phyloP scores from a whole-genome alignment of 2,329 filamentous ascomycete species.

The Setomelanomma holmii region DNA sequence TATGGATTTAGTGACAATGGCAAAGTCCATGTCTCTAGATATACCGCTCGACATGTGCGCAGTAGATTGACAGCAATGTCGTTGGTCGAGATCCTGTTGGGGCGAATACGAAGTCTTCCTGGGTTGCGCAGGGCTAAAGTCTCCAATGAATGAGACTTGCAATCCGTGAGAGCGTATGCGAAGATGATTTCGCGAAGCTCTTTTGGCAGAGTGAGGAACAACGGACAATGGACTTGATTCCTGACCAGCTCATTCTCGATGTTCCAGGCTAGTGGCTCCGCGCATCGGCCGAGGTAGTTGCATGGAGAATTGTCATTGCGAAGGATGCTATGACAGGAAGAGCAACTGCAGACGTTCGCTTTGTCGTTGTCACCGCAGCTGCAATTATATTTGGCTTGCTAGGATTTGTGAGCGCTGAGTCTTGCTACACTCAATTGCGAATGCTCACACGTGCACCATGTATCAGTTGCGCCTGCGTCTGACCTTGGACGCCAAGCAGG shows the following conservation, averaged over 20 bases:
- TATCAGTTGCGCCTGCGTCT: neutral
- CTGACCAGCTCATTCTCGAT: conserved; percentile 2
- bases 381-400: conserved; percentile 13
- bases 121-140: neutral
- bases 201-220: conserved; percentile 19
- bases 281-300: conserved; percentile 8
- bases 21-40: conserved; percentile 25
- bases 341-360: conserved; percentile 4
- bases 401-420: neutral
- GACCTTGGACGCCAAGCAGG: neutral
- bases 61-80: conserved; percentile 22
- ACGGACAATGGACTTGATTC: conserved; percentile 12
- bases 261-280: conserved; percentile 28
- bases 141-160: conserved; percentile 5
- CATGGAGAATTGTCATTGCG: conserved; percentile 6
- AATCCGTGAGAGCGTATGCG: conserved; percentile 20
- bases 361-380: conserved; percentile 7
- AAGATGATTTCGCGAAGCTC: conserved; percentile 28
- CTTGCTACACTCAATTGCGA: neutral
- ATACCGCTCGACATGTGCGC: conserved; percentile 25
- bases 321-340: conserved; percentile 2
- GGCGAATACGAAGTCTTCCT: neutral
- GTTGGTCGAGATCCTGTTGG: neutral
- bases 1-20: conserved; percentile 22
- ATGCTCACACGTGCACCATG: conserved; percentile 2